Base-by-base conservation (phyloP, 768 basidiomycete species). In the Rhodotorula sphaerocarpa region DNA sequence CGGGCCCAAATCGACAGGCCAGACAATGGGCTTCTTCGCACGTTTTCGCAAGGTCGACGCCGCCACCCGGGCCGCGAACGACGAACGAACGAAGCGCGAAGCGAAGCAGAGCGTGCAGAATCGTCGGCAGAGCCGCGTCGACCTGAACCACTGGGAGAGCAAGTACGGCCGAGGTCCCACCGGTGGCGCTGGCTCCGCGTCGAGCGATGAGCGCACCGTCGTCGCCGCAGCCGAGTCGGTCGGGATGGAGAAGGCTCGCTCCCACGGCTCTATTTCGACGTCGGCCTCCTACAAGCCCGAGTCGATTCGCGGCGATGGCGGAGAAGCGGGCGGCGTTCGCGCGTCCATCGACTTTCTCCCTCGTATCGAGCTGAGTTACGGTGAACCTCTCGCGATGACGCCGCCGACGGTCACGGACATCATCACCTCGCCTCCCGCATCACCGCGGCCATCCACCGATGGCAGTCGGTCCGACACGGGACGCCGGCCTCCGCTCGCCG, bases 131-230 rank as follows among this genome's bases (percentile, higher is more conserved):
- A 59, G 76, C 89, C 45, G 78, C 31, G 78, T 78, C 47, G 90
- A 95, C 73, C 83, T 85, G 56, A 81, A 81, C 43, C 83, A 85
- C 60, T 96, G 92, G 92, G 90, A 93, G 73, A 83, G 80, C 69
- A 84, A 87, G 51, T 89, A 95, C 72, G 86, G 86, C 7, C 78
- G 80, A 78, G 31, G 31, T 9, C 12, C 34, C 46, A 9, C 18
- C 41, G 41, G 15, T 48, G 34, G 50, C 31, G 9, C 39, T 10
- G 11, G 42, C 54, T 16, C 42, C 42, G 11, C 42, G 14, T 43
- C 42, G 21, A 41, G 55, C 44, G 47, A 45, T 12, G 53, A 30
- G 43, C 33, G 21, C 18, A 42, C 57, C 3, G 20, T 48, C 30
- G 3, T 18, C 7, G 34, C 42, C 10, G 14, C n/a, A n/a, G n/a